These are phyloP conservation scores for Penicillium antarcticum DNA, from an alignment of 495 filamentous ascomycete species.

Conservation along the genomic window DNA sequence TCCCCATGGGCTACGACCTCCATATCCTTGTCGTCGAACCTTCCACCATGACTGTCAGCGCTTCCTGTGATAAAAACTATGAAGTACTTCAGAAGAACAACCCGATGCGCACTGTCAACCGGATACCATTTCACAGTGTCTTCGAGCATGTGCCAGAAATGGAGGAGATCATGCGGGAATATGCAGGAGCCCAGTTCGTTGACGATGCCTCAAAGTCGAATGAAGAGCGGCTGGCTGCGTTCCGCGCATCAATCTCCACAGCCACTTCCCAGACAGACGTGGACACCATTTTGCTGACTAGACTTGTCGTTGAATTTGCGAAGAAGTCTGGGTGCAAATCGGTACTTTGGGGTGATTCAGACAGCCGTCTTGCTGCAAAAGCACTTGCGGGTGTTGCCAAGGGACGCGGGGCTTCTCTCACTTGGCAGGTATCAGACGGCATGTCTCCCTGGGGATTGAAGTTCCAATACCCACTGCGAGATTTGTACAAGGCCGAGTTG, in stretches of 20 bases:
- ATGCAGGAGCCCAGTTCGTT: constrained; percentile 21
- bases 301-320: constrained; percentile 65
- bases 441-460: constrained; percentile 54
- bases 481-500: constrained; percentile 78
- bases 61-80: constrained; percentile 28
- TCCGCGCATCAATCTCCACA: constrained; percentile 60
- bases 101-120: constrained; percentile 55
- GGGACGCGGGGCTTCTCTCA: constrained; percentile 77
- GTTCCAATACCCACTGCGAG: constrained; percentile 72
- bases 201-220: constrained; percentile 31
- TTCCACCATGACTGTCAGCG: constrained; percentile 32
- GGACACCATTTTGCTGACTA: constrained; percentile 61
- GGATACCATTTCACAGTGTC: constrained; percentile 54
- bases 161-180: constrained; percentile 24
- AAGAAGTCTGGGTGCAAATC: constrained; percentile 56
- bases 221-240: constrained; percentile 44
- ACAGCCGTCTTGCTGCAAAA: constrained; percentile 81
- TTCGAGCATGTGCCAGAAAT: constrained; percentile 42
- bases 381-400: constrained; percentile 86
- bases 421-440: constrained; percentile 78
- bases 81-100: constrained; percentile 46
- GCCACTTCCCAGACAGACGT: constrained; percentile 74
- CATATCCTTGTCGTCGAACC: constrained; percentile 65
- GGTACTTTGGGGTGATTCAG: constrained; percentile 80
- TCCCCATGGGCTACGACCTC: constrained; percentile 55